These are phyloP conservation scores for Suillus plorans DNA, from an alignment of 768 basidiomycete species.

Conservation along the genomic window DNA sequence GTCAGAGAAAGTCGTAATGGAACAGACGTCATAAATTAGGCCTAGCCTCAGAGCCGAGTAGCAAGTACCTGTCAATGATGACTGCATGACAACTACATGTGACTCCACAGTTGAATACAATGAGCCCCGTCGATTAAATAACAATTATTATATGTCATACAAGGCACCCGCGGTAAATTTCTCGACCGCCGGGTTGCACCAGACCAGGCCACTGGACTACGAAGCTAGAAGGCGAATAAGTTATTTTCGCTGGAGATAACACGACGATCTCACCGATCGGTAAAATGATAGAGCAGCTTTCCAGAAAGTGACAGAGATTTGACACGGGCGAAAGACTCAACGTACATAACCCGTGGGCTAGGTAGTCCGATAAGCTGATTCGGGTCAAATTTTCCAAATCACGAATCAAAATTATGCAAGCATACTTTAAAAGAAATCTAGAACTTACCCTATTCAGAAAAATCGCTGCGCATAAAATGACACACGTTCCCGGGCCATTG, in stretches of 20 bases:
- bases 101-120: background rate
- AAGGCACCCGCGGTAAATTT: slow-evolving; percentile 62
- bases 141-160: slow-evolving; percentile 41
- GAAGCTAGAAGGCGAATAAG: slow-evolving; percentile 51
- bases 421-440: background rate
- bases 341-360: slow-evolving; percentile 75
- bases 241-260: slow-evolving; percentile 61
- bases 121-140: background rate
- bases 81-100: too few relatives aligned
- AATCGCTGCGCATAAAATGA: slow-evolving; percentile 69
- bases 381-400: slow-evolving; percentile 13
- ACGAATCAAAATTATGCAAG: background rate
- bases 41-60: background rate
- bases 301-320: slow-evolving; percentile 79
- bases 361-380: slow-evolving; percentile 71
- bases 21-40: background rate
- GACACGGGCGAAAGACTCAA: slow-evolving; percentile 94
- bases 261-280: slow-evolving; percentile 67
- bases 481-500: slow-evolving; percentile 95
- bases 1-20: background rate
- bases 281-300: slow-evolving; percentile 75
- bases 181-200: slow-evolving; percentile 38
- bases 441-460: slow-evolving; percentile 68
- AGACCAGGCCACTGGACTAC: slow-evolving; percentile 87
- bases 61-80: background rate